Evolutionary conservation across 345 rosid genomes (phyloP), one percentile per base, ranked within the genome.

Genomic region (Xanthoceras sorbifolium): DNA sequence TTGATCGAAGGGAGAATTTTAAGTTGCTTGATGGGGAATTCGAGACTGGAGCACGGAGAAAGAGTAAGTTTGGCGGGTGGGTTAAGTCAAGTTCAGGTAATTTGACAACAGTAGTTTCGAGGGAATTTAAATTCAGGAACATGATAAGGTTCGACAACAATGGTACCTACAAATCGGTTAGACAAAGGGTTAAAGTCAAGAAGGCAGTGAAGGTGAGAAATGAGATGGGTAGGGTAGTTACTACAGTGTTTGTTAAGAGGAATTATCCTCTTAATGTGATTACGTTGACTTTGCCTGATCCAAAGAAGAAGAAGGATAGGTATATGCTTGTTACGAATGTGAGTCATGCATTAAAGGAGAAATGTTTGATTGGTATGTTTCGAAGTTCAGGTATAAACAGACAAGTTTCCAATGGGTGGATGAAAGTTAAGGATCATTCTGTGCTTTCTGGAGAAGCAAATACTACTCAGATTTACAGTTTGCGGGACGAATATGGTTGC

Each of bases 381-480:
- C 29, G 66, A 9, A 71, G 85, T 17, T 64, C 65, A n/a, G 62
- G 84, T 76, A 22, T 44, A 38, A 93, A 88, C 60, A 73, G 64
- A 38, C 97, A 93, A 85, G 82, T 69, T 48, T 87, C 92, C 6
- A 76, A 66, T 0, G 99, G 99, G n/a, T 87, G 98, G 97, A 90
- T 95, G 89, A 77, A 88, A 86, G 90, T 92, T 66, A 84, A 78
- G 87, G 98, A 85, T 82, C 97, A 89, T 72, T 52, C 84, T 48
- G 92, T 89, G 68, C 81, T 93, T 61, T 77, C 89, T 0, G 96
- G 99, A 11, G 76, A 73, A 52, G 89, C 88, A 1, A 76, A 10
- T 17, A 92, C 94, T 4, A 77, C 48, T 77, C 94, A 93, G 81
- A 87, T 80, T 42, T 82, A 86, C 46, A 83, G 65, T 62, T 87